Conservation (phyloP, 2,329 filamentous ascomycete genomes). For the Ophiosphaerella narmari region DNA sequence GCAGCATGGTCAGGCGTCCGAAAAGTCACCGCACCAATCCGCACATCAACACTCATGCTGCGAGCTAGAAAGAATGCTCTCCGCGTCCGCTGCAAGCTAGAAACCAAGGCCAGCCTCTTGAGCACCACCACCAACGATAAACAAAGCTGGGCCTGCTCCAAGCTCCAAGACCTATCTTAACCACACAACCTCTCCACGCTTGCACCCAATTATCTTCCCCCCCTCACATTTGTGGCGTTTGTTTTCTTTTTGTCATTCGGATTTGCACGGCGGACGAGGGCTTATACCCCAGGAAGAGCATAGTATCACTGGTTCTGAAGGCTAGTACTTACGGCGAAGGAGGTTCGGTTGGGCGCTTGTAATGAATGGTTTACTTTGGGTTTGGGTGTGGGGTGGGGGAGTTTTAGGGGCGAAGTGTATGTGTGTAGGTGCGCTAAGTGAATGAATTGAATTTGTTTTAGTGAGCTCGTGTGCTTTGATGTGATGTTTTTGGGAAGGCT, state of each 20-base stretch:
- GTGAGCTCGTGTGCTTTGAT: too few relatives aligned
- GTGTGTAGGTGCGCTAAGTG: too few relatives aligned
- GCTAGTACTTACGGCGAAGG: conserved; percentile 12
- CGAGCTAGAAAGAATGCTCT: conserved; percentile 38
- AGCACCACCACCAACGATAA: conserved; percentile 10
- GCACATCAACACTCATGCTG: conserved; percentile 32
- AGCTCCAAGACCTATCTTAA: conserved; percentile 9
- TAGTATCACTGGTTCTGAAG: conserved; percentile 4
- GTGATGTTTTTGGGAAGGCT: too few relatives aligned
- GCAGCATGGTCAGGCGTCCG: conserved; percentile 29
- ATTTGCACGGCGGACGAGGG: too few relatives aligned
- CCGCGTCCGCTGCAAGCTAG: conserved; percentile 31
- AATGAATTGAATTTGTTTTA: too few relatives aligned
- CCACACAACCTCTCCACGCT: not conserved
- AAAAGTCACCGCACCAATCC: conserved; percentile 30
- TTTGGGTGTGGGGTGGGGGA: too few relatives aligned
- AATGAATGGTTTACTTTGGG: too few relatives aligned
- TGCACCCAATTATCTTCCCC: not conserved
- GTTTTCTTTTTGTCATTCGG: conserved; percentile 1
- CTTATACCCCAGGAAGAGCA: not conserved
- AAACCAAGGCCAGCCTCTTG: conserved; percentile 24
- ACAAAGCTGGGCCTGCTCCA: conserved; percentile 30
- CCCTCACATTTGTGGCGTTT: conserved; percentile 26
- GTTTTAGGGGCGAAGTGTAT: too few relatives aligned
- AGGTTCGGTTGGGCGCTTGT: too few relatives aligned